Evolutionary conservation across 257 asterid genomes (phyloP), one percentile per base, ranked within the genome.

Genomic region (Schizonepeta tenuifolia): DNA sequence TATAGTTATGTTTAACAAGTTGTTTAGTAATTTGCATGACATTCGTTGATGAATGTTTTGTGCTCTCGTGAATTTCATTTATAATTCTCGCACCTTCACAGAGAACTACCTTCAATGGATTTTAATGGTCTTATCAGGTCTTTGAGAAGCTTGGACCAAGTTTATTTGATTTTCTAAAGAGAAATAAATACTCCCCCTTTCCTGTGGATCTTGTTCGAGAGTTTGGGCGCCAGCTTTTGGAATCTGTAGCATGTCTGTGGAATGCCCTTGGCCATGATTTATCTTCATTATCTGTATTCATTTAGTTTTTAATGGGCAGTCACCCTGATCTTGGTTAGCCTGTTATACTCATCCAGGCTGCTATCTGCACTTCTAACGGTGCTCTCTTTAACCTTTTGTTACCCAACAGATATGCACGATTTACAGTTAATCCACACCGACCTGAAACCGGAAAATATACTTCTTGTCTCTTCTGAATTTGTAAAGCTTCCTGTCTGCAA

Each of bases 131-230:
- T 85, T 81, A 81, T 75, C 91, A 83, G 90, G 87, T 83, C 67
- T 87, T 82, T 80, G 90, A 86, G 88, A 86, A 83, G 90, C 90
- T 86, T 83, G 90, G 90, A 72, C 90, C 90, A 66, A 86, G 86
- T 86, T 86, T 86, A 86, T 86, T 79, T 83, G 88, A 86, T 75
- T 79, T 81, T 83, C 86, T 83, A 81, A 83, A 81, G 90, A 83
- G 86, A 83, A 83, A 86, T 83, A 83, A 65, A 77, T 83, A 79
- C 86, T 71, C 83, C 67, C 81, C 85, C 55, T 74, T 77, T 75
- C 87, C 84, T 72, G 84, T 80, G 82, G 90, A 86, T 81, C 86
- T 79, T 82, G 86, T 83, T 81, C 87, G 88, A 68, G 90, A 86
- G 79, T 83, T 81, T 85, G 87, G 87, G 68, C 77, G 84, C 83